Conservation (phyloP, 1,284 basidiomycete genomes). For the Cutaneotrichosporon cavernicola region DNA sequence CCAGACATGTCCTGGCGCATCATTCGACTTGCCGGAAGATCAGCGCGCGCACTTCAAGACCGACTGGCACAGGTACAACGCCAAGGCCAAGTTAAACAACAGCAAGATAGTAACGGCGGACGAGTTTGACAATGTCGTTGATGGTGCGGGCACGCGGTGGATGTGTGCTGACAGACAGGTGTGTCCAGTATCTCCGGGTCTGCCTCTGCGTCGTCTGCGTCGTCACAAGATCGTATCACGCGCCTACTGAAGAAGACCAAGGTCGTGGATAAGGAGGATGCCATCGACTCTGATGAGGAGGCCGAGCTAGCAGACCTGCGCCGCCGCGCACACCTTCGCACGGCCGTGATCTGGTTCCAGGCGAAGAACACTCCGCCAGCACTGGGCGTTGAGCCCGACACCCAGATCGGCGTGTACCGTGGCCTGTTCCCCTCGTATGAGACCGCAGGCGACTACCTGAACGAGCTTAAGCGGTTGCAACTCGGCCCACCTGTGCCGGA, state of each 20-base stretch:
- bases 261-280: conserved; percentile 29
- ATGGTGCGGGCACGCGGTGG: conserved; percentile 59
- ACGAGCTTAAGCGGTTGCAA: conserved; percentile 67
- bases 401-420: conserved; percentile 86
- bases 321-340: conserved; percentile 60
- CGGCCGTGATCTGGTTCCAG: conserved; percentile 85
- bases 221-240: conserved; percentile 54
- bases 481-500: conserved; percentile 48
- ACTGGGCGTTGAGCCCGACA: conserved; percentile 57
- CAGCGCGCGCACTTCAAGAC: conserved; percentile 86
- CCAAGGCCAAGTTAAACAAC: conserved; percentile 70
- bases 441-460: conserved; percentile 49
- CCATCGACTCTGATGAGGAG: conserved; percentile 43
- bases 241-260: conserved; percentile 64
- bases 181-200: conserved; percentile 88
- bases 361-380: conserved; percentile 54
- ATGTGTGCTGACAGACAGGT: conserved; percentile 55
- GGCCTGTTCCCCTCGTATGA: conserved; percentile 64
- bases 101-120: conserved; percentile 64
- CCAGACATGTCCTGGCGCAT: conserved; percentile 69
- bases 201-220: conserved; percentile 65
- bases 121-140: conserved; percentile 72
- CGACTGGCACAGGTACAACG: conserved; percentile 98
- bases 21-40: conserved; percentile 73
- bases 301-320: conserved; percentile 48